phyloP scores from a whole-genome alignment of 495 filamentous ascomycete species.

The Penicillium pulvis region DNA sequence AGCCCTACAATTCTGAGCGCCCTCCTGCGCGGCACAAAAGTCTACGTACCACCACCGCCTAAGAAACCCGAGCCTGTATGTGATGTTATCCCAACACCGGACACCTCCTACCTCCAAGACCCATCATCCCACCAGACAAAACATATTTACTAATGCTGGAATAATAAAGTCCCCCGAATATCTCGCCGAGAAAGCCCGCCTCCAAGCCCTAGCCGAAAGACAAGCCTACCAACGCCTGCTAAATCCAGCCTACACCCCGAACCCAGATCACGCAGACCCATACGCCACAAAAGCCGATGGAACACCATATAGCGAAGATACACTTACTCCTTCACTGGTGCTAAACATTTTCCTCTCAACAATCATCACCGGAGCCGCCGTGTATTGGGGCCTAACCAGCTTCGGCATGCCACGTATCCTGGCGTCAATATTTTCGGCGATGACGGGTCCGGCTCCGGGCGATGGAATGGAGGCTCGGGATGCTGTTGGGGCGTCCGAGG shows the following conservation, averaged over 20 bases:
- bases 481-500: constrained; percentile 32
- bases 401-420: constrained; percentile 53
- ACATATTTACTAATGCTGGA: neutral
- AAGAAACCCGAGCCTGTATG: constrained; percentile 78
- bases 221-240: constrained; percentile 78
- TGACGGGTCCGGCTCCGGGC: constrained; percentile 56
- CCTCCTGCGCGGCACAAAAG: constrained; percentile 68
- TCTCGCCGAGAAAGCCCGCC: constrained; percentile 82
- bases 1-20: constrained; percentile 53
- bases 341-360: constrained; percentile 52
- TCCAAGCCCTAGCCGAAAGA: constrained; percentile 78
- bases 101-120: too few species aligned
- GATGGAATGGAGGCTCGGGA: constrained; percentile 9
- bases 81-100: constrained; percentile 1
- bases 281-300: constrained; percentile 7
- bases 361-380: constrained; percentile 47
- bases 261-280: constrained; percentile 47
- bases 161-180: constrained; percentile 76
- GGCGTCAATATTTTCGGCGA: constrained; percentile 53
- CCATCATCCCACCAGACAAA: too few species aligned
- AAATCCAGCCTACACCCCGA: constrained; percentile 39
- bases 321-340: constrained; percentile 46
- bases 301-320: constrained; percentile 21
- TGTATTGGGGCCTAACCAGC: constrained; percentile 51
- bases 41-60: constrained; percentile 77